A percentile compares a stretch with the other conserved stretches of the same genome.
phyloP scores from a whole-genome alignment of 257 asterid genomes.

The Lithospermum erythrorhizon region DNA sequence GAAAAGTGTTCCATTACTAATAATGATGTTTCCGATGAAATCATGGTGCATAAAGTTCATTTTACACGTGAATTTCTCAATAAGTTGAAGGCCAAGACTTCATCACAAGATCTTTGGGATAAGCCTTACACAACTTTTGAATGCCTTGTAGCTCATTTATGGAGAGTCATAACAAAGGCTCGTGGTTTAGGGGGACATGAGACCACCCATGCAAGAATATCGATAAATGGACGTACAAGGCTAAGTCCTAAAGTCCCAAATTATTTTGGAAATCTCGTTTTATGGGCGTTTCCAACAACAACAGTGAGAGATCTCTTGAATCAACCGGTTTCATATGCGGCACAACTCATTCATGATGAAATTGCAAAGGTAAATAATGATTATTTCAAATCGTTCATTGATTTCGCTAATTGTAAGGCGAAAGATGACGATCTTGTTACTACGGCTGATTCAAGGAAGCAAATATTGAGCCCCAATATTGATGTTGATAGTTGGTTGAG shows the following conservation, averaged over 20 bases:
- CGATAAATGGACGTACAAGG: slow-evolving; percentile 68
- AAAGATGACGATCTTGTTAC: slow-evolving; percentile 47
- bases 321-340: slow-evolving; percentile 40
- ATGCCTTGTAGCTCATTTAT: slow-evolving; percentile 48
- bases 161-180: slow-evolving; percentile 46
- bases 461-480: slow-evolving; percentile 56
- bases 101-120: too few species aligned
- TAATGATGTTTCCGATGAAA: slow-evolving; percentile 28
- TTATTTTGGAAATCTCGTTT: slow-evolving; percentile 72
- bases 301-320: slow-evolving; percentile 35
- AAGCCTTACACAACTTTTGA: neutral
- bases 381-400: slow-evolving; percentile 69
- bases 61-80: slow-evolving; percentile 47
- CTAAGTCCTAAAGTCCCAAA: slow-evolving; percentile 47
- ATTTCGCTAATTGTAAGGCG: slow-evolving; percentile 44
- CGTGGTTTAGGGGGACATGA: slow-evolving; percentile 40
- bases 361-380: slow-evolving; percentile 37
- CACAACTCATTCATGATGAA: slow-evolving; percentile 57
- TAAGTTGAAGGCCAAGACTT: slow-evolving; percentile 9
- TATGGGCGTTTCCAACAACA: slow-evolving; percentile 44
- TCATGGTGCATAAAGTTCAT: slow-evolving; percentile 48
- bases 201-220: slow-evolving; percentile 49
- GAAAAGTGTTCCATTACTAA: slow-evolving; percentile 15
- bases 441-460: slow-evolving; percentile 38
- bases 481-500: slow-evolving; percentile 79